Base-by-base conservation (phyloP, 2,329 filamentous ascomycete genomes). In the Penicillium glabrum region DNA sequence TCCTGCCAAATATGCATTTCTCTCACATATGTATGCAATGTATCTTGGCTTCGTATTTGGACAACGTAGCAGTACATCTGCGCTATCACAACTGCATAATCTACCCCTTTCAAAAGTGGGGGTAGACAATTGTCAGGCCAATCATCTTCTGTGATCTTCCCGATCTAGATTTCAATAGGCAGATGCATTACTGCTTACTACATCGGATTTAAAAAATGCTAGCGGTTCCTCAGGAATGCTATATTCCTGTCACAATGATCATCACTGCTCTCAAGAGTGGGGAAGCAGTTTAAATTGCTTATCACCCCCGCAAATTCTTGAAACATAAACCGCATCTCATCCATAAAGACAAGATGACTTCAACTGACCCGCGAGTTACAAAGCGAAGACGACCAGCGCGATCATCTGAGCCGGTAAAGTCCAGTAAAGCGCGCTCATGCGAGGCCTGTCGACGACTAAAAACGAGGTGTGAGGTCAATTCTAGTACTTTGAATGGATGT, bases 391-490 rank as follows among this genome's bases (percentile, higher is more conserved):
- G 29, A 24, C 5, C 27, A 35, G 10, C 11, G n/a, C 29, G 27
- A 21, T 24, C 31, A 35, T 35, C 31, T 10, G 23, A 35, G 31
- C 21, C 29, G 11, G 21, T 23, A 1, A 49, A 39, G 7, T 10
- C 47, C 8, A 61, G 52, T 46, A 58, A 61, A 47, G 56, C 46
- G 10, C 39, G 53, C 26, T 63, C 62, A 8, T 64, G 62, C 35
- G 57, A 63, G 44, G 53, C 57, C n/a, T 64, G 61, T 41, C 57
- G 61, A 14, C 62, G 62, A 16, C 29, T 64, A 21, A 63, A 64
- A 51, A 64, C 62, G 47, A 53, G 62, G 46, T 64, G 62, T 45
- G 62, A 64, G 46, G 41, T 57, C 13, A 31, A 49, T 29, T 39
- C 46, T 31, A 14, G 29, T 2, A 53, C 53, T 6, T 54, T 48